Conservation (phyloP, 331 rosid species). For the Quercus lobata region DNA sequence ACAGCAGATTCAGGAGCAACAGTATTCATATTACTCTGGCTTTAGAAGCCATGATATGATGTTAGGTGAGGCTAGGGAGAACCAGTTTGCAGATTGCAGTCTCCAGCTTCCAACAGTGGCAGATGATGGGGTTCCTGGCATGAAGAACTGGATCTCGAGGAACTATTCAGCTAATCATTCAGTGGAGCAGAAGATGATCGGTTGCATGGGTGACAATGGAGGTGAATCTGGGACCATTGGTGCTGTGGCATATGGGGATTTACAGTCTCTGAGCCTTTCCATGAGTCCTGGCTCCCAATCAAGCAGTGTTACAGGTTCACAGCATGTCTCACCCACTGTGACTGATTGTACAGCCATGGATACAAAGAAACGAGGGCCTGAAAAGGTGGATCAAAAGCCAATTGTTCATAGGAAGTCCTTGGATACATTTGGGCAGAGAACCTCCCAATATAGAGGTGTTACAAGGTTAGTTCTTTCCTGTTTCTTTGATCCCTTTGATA, state of each 20-base stretch:
- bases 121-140: constrained; percentile 30
- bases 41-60: constrained; percentile 36
- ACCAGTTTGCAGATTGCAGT: constrained; percentile 37
- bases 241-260: constrained; percentile 70
- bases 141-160: constrained; percentile 56
- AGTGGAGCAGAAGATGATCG: constrained; percentile 40
- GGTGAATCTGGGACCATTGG: constrained; percentile 53
- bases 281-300: constrained; percentile 92
- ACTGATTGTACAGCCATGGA: constrained; percentile 54
- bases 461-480: constrained; percentile 56
- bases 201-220: constrained; percentile 48
- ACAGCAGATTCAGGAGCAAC: constrained; percentile 37
- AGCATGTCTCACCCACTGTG: constrained; percentile 46
- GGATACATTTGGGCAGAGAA: constrained; percentile 95
- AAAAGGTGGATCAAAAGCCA: constrained; percentile 67
- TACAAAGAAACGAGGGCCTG: constrained; percentile 76
- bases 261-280: constrained; percentile 77
- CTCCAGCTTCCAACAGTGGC: constrained; percentile 39
- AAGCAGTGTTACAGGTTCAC: constrained; percentile 72
- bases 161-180: constrained; percentile 24
- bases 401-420: constrained; percentile 86
- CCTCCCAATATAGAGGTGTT: constrained; percentile 93
- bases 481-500: not conserved
- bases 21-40: constrained; percentile 41
- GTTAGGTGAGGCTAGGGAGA: constrained; percentile 41